A percentile compares a stretch with the other conserved stretches of the same genome.
These are phyloP conservation scores for Themeda triandra DNA, from an alignment of 176 grass and related monocot species.

Conservation along the genomic window DNA sequence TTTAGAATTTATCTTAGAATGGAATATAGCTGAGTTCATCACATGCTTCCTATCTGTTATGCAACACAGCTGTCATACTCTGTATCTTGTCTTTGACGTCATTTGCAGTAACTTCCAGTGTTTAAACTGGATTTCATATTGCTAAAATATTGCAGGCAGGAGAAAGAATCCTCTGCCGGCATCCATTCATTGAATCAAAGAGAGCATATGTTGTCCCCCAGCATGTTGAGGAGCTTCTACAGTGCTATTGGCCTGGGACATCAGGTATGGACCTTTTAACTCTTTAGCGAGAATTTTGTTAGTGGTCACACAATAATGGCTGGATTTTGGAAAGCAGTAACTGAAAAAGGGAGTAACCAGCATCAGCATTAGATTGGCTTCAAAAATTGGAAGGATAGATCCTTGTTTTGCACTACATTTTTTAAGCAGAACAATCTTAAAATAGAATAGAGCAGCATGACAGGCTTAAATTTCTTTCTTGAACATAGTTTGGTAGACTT, in stretches of 20 bases:
- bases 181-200: slow-evolving; percentile 97
- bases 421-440: background rate
- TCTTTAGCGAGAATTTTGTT: slow-evolving; percentile 6
- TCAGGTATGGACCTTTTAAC: slow-evolving; percentile 50
- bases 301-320: background rate
- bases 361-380: background rate
- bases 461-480: background rate
- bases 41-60: slow-evolving; percentile 1
- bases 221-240: slow-evolving; percentile 85
- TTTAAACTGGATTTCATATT: slow-evolving; percentile 24
- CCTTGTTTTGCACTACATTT: background rate
- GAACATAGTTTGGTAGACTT: background rate
- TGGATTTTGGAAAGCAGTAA: slow-evolving; percentile 10
- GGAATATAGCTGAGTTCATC: background rate
- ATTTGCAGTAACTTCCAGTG: background rate
- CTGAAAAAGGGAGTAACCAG: background rate
- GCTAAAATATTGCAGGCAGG: slow-evolving; percentile 60
- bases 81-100: slow-evolving; percentile 2
- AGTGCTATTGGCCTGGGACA: slow-evolving; percentile 81
- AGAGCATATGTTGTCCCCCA: slow-evolving; percentile 93
- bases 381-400: background rate
- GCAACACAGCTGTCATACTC: background rate
- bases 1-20: background rate
- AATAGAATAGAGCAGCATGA: background rate
- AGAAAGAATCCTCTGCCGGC: slow-evolving; percentile 83